Conservation (phyloP, 257 asterid species). For the Fraxinus cuspidata region DNA sequence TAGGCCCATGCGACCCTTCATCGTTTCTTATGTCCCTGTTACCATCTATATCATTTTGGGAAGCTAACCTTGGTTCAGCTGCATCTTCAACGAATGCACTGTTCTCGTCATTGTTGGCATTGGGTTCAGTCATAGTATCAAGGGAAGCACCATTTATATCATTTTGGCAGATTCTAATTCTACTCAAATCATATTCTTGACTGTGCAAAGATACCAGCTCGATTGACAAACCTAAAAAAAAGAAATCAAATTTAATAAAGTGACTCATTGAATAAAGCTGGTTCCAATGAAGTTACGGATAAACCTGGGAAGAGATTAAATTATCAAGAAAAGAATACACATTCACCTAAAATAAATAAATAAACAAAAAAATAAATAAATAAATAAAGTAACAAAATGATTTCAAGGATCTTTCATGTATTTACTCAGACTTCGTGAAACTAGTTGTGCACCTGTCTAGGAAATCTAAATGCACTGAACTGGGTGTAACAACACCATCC, state of each 20-base stretch:
- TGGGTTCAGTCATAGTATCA: slow-evolving; percentile 34
- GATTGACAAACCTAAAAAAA: slow-evolving; percentile 53
- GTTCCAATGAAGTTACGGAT: neutral
- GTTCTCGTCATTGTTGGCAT: slow-evolving; percentile 37
- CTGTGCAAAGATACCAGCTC: slow-evolving; percentile 64
- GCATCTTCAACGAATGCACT: slow-evolving; percentile 28
- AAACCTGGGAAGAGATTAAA: slow-evolving; percentile 1
- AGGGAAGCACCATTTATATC: slow-evolving; percentile 36
- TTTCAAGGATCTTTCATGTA: slow-evolving; percentile 11
- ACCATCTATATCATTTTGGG: slow-evolving; percentile 40
- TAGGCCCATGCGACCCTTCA: slow-evolving; percentile 28
- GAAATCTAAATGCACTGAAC: neutral
- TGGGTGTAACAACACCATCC: slow-evolving; percentile 10
- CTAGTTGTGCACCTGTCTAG: slow-evolving; percentile 1
- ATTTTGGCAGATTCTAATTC: slow-evolving; percentile 46
- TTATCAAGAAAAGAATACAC: slow-evolving; percentile 6
- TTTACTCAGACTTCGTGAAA: neutral
- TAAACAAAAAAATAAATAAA: neutral
- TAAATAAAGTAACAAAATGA: neutral
- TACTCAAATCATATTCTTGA: slow-evolving; percentile 55
- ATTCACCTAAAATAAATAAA: slow-evolving; percentile 2
- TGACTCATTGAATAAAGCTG: slow-evolving; percentile 1
- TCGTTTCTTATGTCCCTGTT: slow-evolving; percentile 23
- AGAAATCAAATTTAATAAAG: slow-evolving; percentile 25
- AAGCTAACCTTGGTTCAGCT: slow-evolving; percentile 29